Evolutionary conservation across 192 early-diverging fungal genomes (phyloP).

Genomic region (Coemansia sp.): DNA sequence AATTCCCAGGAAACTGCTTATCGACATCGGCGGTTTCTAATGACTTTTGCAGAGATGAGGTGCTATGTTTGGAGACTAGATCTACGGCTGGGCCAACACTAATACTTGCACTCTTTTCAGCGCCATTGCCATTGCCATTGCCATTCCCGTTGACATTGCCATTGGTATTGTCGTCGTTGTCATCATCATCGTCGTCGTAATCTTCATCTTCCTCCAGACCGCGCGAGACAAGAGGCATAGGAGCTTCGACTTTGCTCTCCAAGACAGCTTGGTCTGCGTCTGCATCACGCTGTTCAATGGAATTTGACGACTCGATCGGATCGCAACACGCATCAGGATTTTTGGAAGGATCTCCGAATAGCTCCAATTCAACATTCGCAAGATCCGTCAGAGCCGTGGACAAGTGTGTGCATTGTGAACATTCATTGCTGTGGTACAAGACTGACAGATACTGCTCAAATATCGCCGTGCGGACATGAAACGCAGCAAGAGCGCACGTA

Average conservation of each 20-base stretch:
- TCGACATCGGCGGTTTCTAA: not conserved
- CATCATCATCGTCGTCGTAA: slow-evolving; percentile 47
- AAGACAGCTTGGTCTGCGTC: not conserved
- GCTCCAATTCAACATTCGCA: slow-evolving; percentile 3
- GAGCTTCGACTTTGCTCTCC: not conserved
- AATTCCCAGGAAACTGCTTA: not conserved
- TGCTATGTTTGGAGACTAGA: not conserved
- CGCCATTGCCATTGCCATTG: slow-evolving; percentile 13
- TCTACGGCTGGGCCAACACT: not conserved
- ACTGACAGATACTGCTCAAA: slow-evolving; percentile 73
- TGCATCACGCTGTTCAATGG: not conserved
- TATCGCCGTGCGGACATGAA: slow-evolving; percentile 70
- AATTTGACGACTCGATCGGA: not conserved
- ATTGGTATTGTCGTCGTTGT: slow-evolving; percentile 1
- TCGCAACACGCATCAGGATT: not conserved
- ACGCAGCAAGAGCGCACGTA: slow-evolving; percentile 56
- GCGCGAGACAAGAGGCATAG: slow-evolving; percentile 18
- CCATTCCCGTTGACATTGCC: not conserved
- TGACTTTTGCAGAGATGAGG: not conserved
- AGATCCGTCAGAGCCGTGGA: slow-evolving; percentile 15
- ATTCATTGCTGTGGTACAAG: slow-evolving; percentile 55
- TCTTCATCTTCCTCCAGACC: slow-evolving; percentile 51
- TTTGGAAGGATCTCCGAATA: not conserved
- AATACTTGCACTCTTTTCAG: not conserved
- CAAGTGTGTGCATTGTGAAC: slow-evolving; percentile 25